These are phyloP conservation scores for Calophaca sinica DNA, from an alignment of 306 rosid species.

Conservation along the genomic window DNA sequence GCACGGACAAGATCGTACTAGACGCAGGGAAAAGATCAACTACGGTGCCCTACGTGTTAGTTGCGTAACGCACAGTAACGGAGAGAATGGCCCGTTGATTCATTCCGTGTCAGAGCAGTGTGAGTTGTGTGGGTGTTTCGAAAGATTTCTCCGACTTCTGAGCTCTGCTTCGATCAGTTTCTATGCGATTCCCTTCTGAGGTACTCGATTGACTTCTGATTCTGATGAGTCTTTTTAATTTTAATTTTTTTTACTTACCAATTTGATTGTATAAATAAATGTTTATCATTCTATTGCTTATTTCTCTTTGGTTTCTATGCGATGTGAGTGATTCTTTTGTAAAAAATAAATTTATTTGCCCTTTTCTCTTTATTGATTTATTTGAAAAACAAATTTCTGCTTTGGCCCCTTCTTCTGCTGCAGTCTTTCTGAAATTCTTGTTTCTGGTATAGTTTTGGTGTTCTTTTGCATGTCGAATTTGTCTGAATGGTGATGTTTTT, in stretches of 20 bases:
- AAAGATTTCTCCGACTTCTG: too few species aligned
- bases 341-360: too few species aligned
- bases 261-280: background rate
- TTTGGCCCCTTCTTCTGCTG: background rate
- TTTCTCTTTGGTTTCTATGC: too few species aligned
- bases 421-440: background rate
- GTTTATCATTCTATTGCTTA: background rate
- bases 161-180: conserved; percentile 12
- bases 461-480: background rate
- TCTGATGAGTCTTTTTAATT: background rate
- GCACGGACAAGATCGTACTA: background rate
- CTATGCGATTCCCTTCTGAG: conserved; percentile 6
- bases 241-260: background rate
- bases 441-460: background rate
- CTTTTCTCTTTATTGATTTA: background rate
- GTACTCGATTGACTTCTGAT: conserved; percentile 32
- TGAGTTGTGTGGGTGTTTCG: too few species aligned
- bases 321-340: too few species aligned
- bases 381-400: background rate
- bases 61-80: background rate
- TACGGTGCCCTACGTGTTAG: background rate
- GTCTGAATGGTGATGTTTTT: background rate
- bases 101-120: background rate
- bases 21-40: background rate
- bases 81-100: background rate